Conservation (phyloP, 495 filamentous ascomycete species). For the Filosporella fistucella region DNA sequence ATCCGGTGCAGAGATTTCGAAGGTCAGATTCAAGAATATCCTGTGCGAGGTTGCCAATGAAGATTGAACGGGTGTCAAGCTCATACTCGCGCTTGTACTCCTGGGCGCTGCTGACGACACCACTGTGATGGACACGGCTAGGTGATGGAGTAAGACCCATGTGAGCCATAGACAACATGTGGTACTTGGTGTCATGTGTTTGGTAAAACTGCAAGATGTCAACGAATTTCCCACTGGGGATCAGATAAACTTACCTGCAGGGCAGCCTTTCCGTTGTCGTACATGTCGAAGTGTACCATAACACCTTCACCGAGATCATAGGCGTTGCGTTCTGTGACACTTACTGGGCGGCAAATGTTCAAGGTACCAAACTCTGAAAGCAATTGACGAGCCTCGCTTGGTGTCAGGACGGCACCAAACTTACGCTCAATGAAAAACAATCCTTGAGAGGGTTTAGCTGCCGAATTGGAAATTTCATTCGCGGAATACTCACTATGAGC, state of each 20-base stretch:
- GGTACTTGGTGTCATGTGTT: constrained; percentile 20
- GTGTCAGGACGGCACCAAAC: constrained; percentile 31
- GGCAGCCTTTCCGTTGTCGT: constrained; percentile 35
- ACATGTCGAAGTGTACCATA: constrained; percentile 44
- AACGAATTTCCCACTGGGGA: not conserved
- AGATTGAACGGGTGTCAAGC: constrained; percentile 45
- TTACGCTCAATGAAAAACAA: constrained; percentile 43
- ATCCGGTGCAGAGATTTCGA: constrained; percentile 28
- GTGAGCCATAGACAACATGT: constrained; percentile 14
- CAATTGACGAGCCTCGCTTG: constrained; percentile 36
- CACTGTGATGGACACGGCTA: constrained; percentile 25
- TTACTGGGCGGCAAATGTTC: constrained; percentile 3
- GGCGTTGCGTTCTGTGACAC: constrained; percentile 25
- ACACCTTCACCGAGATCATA: constrained; percentile 35
- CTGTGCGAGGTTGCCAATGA: constrained; percentile 42
- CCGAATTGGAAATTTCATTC: not conserved
- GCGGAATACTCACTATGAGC: constrained; percentile 47
- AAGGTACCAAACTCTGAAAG: constrained; percentile 34
- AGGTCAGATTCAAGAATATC: constrained; percentile 33
- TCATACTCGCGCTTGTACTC: constrained; percentile 40
- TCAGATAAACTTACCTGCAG: constrained; percentile 30
- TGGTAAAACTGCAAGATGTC: constrained; percentile 11
- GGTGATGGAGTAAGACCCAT: constrained; percentile 12
- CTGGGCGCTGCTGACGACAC: too few species aligned
- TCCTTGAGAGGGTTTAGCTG: constrained; percentile 34